Percentiles rank a stretch among this genome's conserved stretches.
phyloP scores from a whole-genome alignment of 345 rosid genomes.

The Abelmoschus esculentus region DNA sequence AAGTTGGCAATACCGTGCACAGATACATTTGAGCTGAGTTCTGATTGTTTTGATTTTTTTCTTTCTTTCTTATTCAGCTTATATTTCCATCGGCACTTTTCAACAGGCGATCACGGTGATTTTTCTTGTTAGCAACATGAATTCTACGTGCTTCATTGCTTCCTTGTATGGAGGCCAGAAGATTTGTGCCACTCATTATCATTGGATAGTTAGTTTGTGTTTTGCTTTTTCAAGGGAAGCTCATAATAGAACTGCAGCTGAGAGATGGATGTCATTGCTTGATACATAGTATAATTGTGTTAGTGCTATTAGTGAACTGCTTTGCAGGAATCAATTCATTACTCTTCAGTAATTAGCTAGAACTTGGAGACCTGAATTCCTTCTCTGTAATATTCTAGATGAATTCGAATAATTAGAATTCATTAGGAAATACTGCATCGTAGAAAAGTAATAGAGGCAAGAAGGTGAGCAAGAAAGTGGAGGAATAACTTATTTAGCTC shows the following conservation, averaged over 20 bases:
- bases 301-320: conserved; percentile 9
- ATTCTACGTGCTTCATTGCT: conserved; percentile 28
- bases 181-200: conserved; percentile 31
- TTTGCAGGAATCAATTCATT: conserved; percentile 8
- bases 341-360: conserved; percentile 8
- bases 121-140: conserved; percentile 36
- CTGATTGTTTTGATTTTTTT: neutral
- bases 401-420: conserved; percentile 2
- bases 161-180: conserved; percentile 38
- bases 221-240: conserved; percentile 29
- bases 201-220: conserved; percentile 33
- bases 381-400: neutral
- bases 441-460: conserved; percentile 17
- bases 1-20: neutral
- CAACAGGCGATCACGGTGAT: conserved; percentile 29
- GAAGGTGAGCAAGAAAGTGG: conserved; percentile 8
- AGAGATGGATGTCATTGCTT: conserved; percentile 62
- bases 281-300: conserved; percentile 37
- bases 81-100: conserved; percentile 4
- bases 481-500: conserved; percentile 16
- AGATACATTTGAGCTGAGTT: conserved; percentile 1
- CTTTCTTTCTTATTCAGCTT: neutral
- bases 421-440: conserved; percentile 7
- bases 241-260: conserved; percentile 25
- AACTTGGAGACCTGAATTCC: conserved; percentile 10